Conservation (phyloP, 345 rosid species). For the Carallia brachiata region DNA sequence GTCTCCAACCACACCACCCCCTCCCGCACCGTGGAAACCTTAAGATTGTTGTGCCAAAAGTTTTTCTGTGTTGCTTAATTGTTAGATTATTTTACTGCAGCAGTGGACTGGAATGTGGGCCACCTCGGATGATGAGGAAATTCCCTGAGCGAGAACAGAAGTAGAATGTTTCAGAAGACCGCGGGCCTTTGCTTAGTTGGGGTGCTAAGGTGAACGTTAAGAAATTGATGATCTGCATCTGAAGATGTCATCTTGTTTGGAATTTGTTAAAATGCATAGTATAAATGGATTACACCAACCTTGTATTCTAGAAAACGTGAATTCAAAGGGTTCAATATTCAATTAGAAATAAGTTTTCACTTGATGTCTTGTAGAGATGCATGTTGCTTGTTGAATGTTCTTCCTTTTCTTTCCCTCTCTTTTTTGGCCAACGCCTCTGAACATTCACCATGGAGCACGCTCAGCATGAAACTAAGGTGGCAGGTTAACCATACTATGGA, state of each 20-base stretch:
- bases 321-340: conserved; percentile 15
- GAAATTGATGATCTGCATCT: conserved; percentile 21
- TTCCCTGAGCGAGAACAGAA: neutral
- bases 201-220: conserved; percentile 10
- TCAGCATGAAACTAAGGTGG: no score
- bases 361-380: neutral
- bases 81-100: conserved; percentile 33
- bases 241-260: conserved; percentile 20
- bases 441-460: no score
- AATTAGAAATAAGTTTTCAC: conserved; percentile 23
- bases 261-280: conserved; percentile 25
- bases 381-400: neutral
- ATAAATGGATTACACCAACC: conserved; percentile 33
- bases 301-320: conserved; percentile 19
- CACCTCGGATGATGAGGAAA: conserved; percentile 20
- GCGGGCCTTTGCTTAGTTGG: neutral
- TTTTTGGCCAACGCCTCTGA: neutral
- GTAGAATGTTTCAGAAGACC: conserved; percentile 8
- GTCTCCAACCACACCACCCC: conserved; percentile 96
- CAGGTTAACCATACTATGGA: no score
- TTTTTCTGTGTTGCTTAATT: conserved; percentile 18
- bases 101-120: conserved; percentile 17
- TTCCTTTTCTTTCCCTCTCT: neutral
- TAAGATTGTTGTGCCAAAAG: conserved; percentile 25
- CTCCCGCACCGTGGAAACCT: conserved; percentile 99